A percentile compares a stretch with the other conserved stretches of the same genome.
phyloP scores from a whole-genome alignment of 192 early-diverging fungal species.

The Jimgerdemannia flammicorona region DNA sequence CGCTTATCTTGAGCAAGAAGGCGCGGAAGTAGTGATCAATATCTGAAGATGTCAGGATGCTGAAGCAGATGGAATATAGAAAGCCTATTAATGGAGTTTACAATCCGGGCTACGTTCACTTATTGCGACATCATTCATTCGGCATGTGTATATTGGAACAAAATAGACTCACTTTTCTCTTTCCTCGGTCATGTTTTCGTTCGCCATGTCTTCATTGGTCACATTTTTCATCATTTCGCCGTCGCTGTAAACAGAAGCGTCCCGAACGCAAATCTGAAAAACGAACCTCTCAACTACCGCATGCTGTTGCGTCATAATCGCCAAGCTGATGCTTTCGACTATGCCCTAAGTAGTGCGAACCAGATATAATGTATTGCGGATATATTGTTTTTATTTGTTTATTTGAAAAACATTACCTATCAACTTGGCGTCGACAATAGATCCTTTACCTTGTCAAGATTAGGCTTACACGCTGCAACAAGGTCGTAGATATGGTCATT shows the following conservation, averaged over 20 bases:
- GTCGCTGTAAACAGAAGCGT: neutral
- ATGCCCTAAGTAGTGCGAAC: neutral
- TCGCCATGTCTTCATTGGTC: neutral
- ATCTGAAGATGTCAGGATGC: neutral
- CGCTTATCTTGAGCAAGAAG: slow-evolving; percentile 6
- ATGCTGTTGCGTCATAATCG: slow-evolving; percentile 1
- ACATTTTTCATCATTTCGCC: too few relatives aligned
- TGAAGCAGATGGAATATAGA: neutral
- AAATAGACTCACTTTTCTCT: neutral
- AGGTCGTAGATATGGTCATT: slow-evolving; percentile 40
- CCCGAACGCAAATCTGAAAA: slow-evolving; percentile 1
- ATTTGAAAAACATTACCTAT: neutral
- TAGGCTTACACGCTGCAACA: slow-evolving; percentile 32
- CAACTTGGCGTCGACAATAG: neutral
- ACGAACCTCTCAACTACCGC: slow-evolving; percentile 11
- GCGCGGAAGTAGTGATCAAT: slow-evolving; percentile 9
- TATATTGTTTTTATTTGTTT: neutral
- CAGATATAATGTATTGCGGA: neutral
- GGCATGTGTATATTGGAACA: neutral
- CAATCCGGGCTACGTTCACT: neutral
- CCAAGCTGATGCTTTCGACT: neutral
- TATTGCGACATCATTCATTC: neutral
- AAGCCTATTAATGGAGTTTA: neutral
- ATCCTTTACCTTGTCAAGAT: slow-evolving; percentile 32
- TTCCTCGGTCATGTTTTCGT: neutral